Conservation (phyloP, 331 rosid genomes). For the Quercus lobata region DNA sequence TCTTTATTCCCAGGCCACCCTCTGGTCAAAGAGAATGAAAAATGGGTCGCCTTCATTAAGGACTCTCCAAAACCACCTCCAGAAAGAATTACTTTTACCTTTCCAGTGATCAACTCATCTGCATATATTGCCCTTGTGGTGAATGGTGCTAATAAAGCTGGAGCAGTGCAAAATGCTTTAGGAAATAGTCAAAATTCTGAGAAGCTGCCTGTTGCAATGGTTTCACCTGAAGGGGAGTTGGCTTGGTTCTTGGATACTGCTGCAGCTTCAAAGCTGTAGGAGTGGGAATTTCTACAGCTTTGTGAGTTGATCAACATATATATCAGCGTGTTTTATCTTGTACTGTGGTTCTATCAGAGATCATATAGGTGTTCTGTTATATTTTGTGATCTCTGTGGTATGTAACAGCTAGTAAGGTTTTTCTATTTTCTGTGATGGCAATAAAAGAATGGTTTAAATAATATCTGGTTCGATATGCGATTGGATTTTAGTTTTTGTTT, state of each 20-base stretch:
- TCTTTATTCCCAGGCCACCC: conserved; percentile 72
- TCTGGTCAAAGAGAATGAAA: conserved; percentile 42
- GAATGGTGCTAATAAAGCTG: conserved; percentile 64
- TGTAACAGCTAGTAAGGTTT: conserved; percentile 4
- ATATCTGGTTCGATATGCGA: background rate
- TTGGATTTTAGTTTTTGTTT: background rate
- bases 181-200: conserved; percentile 29
- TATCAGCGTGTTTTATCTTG: conserved; percentile 16
- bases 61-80: conserved; percentile 79
- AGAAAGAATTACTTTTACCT: conserved; percentile 69
- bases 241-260: conserved; percentile 81
- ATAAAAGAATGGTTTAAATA: conserved; percentile 21
- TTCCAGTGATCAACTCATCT: conserved; percentile 69
- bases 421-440: conserved; percentile 8
- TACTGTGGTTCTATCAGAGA: conserved; percentile 9
- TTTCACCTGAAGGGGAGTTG: conserved; percentile 63
- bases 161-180: conserved; percentile 53
- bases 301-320: conserved; percentile 15
- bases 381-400: conserved; percentile 13
- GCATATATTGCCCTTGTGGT: conserved; percentile 67
- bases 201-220: conserved; percentile 53
- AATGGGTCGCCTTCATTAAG: conserved; percentile 62
- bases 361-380: background rate
- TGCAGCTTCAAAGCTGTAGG: conserved; percentile 75
- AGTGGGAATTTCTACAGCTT: background rate